A percentile compares a stretch with the other conserved stretches of the same genome.
phyloP scores from a whole-genome alignment of 352 stramenopile genomes.

The Thalassiosira hispida region DNA sequence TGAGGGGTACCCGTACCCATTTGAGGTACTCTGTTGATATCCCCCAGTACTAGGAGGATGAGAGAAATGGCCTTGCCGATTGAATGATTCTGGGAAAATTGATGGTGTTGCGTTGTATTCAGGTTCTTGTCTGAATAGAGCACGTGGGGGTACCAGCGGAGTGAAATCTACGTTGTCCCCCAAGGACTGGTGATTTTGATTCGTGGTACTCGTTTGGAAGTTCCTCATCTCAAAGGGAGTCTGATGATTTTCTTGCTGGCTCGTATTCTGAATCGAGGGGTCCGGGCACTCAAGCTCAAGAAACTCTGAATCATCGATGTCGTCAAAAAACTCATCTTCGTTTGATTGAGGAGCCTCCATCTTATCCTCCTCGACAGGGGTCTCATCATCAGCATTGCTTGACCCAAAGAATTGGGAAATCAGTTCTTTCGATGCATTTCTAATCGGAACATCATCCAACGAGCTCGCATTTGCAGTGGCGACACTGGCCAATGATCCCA shows the following conservation, averaged over 20 bases:
- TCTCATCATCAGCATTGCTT: not conserved
- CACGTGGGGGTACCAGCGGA: constrained; percentile 3
- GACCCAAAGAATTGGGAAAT: constrained; percentile 46
- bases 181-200: constrained; percentile 12
- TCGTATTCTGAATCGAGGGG: constrained; percentile 4
- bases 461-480: constrained; percentile 29
- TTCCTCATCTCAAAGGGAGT: not conserved
- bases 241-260: not conserved
- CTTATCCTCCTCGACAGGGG: not conserved
- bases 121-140: not conserved
- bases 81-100: constrained; percentile 34
- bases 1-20: constrained; percentile 1
- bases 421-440: constrained; percentile 41
- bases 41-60: constrained; percentile 3
- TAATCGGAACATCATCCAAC: constrained; percentile 51
- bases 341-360: not conserved
- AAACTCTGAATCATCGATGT: constrained; percentile 41
- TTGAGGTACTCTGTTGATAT: not conserved
- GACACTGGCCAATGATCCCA: constrained; percentile 46
- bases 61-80: constrained; percentile 15
- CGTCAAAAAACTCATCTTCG: constrained; percentile 8
- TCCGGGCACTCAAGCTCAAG: constrained; percentile 25
- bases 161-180: constrained; percentile 21
- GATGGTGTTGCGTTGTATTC: constrained; percentile 8
- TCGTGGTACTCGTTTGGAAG: not conserved